Evolutionary conservation across 371 early-diverging fungal genomes (phyloP).

Genomic region (Enteropsectra breve): DNA sequence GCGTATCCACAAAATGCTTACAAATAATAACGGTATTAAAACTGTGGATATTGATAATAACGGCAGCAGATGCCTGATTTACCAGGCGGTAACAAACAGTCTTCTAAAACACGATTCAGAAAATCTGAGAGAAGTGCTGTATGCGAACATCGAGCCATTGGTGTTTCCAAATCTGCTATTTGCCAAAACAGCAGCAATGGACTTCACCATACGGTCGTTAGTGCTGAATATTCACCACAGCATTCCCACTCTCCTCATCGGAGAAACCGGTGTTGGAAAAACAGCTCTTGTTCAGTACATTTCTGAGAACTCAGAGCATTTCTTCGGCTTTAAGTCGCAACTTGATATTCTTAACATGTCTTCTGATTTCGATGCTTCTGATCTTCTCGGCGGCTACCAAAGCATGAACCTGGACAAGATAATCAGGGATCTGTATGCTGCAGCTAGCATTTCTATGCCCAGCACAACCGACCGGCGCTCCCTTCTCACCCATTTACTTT

Average conservation of each 20-base stretch:
- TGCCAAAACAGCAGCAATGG: slow-evolving; percentile 28
- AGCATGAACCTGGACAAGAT: slow-evolving; percentile 45
- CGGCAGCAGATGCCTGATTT: slow-evolving; percentile 9
- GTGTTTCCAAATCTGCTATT: slow-evolving; percentile 11
- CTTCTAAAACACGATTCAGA: slow-evolving; percentile 36
- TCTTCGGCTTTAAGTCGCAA: slow-evolving; percentile 58
- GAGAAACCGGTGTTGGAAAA: slow-evolving; percentile 98
- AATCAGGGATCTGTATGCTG: slow-evolving; percentile 17
- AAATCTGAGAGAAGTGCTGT: slow-evolving; percentile 11
- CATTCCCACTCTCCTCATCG: slow-evolving; percentile 81
- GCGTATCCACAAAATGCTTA: not conserved
- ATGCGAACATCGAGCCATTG: not conserved
- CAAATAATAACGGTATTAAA: not conserved
- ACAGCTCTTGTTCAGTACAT: slow-evolving; percentile 90
- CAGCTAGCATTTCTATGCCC: not conserved
- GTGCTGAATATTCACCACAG: slow-evolving; percentile 25
- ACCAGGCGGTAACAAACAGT: slow-evolving; percentile 20
- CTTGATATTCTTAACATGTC: slow-evolving; percentile 85
- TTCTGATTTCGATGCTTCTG: slow-evolving; percentile 88
- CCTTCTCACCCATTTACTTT: not conserved
- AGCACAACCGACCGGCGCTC: not conserved
- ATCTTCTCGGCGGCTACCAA: slow-evolving; percentile 71
- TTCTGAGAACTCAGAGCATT: slow-evolving; percentile 63
- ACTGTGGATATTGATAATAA: not conserved
- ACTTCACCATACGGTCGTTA: slow-evolving; percentile 19